Base-by-base conservation (phyloP, 352 stramenopile genomes). In the Pythium phragmitis region DNA sequence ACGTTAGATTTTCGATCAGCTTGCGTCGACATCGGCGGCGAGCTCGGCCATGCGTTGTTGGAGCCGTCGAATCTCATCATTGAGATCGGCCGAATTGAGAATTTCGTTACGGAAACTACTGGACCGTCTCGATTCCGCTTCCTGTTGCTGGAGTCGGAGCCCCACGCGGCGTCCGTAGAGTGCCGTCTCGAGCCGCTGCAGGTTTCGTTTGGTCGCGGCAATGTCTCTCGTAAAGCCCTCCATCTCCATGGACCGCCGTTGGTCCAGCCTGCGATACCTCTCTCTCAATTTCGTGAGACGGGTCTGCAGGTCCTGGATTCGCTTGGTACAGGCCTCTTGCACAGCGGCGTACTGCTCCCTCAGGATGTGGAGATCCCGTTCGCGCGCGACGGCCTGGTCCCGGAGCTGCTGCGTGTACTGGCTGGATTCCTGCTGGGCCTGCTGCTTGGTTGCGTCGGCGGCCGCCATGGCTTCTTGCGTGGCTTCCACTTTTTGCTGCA, bases 151-250 rank as follows among this genome's bases (percentile, higher is more conserved):
- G 17, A 53, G 49, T 8, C 43, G 19, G 57, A 49, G 11, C 34
- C 57, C 39, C 33, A 66, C 57, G 11, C 72, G 69, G 17, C 67
- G 71, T 41, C 80, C 82, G 37, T 92, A 92, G 13, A 88, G 72
- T 58, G 85, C 76, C 23, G 84, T 74, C 53, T 94, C 85, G 19
- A 94, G 69, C 42, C 87, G 86, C 59, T 91, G 80, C 17, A 91
- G 62, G 63, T 92, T 75, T 2, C 80, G 68, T 66, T 85, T 89
- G 34, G 92, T 63, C 30, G 69, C 69, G 1, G 75, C 71, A 21
- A 94, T 62, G 45, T 92, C 85, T 7, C 83, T 67, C 17, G 80
- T 87, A 62, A 94, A 94, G 0, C 84, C 86, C 48, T 94, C 86
- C 82, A 92, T 92, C 58, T 94, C 86, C 82, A 94, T 88, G 2